These are phyloP conservation scores for Meredithiella fracta DNA, from an alignment of 2,329 filamentous ascomycete genomes.

Conservation along the genomic window DNA sequence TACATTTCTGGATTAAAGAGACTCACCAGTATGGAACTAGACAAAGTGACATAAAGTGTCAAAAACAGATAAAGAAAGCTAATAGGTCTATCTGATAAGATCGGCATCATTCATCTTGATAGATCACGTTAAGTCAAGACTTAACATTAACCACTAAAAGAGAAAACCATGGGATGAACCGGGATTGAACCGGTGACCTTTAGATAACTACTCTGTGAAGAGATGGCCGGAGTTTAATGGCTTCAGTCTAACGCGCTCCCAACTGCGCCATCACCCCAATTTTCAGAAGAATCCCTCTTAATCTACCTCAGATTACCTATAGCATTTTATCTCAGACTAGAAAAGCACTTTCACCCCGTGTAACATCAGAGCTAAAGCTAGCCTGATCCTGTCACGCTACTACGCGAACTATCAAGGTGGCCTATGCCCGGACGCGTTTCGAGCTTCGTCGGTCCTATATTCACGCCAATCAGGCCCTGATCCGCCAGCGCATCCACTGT, in stretches of 20 bases:
- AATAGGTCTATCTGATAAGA: too few relatives aligned
- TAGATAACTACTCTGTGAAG: constrained; percentile 11
- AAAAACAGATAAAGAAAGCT: too few relatives aligned
- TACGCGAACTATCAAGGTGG: constrained; percentile 4
- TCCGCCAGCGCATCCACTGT: background rate
- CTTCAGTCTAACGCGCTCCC: constrained; percentile 15
- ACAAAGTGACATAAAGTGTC: too few relatives aligned
- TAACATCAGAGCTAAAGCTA: background rate
- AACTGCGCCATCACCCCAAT: constrained; percentile 14
- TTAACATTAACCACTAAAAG: background rate
- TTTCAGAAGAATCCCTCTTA: background rate
- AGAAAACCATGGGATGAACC: constrained; percentile 10
- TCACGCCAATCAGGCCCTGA: background rate
- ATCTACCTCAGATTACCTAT: background rate
- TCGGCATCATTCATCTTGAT: too few relatives aligned
- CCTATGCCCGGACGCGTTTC: constrained; percentile 9
- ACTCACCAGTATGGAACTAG: too few relatives aligned
- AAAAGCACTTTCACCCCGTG: background rate
- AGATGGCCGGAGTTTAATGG: constrained; percentile 12
- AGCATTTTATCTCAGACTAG: background rate
- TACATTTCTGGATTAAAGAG: too few relatives aligned
- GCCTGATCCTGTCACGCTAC: background rate
- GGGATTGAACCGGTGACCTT: constrained; percentile 15
- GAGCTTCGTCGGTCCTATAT: background rate
- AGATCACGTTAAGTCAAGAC: too few relatives aligned